phyloP scores from a whole-genome alignment of 2,329 filamentous ascomycete genomes.

The Aspergillus novofumigatus region DNA sequence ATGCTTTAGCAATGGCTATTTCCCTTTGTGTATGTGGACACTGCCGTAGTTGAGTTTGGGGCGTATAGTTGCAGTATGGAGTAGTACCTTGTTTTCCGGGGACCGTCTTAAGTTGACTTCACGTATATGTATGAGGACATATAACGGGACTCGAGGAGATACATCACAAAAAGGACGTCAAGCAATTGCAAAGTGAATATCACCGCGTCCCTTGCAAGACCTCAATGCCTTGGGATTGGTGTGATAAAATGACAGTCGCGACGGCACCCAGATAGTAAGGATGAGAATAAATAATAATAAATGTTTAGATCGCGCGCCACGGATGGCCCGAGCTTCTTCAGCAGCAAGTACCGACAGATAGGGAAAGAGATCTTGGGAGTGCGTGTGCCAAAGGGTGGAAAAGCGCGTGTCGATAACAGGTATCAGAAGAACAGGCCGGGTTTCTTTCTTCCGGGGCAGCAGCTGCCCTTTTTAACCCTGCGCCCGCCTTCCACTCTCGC shows the following conservation, averaged over 20 bases:
- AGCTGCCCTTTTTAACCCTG: conserved; percentile 37
- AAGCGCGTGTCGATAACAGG: conserved; percentile 12
- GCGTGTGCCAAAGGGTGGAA: conserved; percentile 14
- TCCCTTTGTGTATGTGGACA: background rate
- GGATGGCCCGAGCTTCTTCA: conserved; percentile 14
- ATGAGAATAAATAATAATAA: background rate
- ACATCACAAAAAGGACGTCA: background rate
- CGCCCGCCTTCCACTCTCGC: conserved; percentile 12
- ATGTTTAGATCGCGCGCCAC: conserved; percentile 10
- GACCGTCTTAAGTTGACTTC: background rate
- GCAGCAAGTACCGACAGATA: background rate
- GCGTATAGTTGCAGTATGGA: background rate
- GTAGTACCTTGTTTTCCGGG: background rate
- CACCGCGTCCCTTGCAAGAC: background rate
- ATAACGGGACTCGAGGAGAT: background rate
- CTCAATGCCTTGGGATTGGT: background rate
- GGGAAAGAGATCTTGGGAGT: conserved; percentile 4
- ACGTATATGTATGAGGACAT: background rate
- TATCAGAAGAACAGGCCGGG: conserved; percentile 14
- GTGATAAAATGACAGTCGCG: background rate
- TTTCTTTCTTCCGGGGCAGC: conserved; percentile 16
- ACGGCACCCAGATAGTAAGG: background rate
- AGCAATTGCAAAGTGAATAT: background rate
- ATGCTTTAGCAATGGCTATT: conserved; percentile 12
- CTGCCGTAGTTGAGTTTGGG: background rate